phyloP scores from a whole-genome alignment of 2,329 filamentous ascomycete species.

The Byssochlamys sp. region DNA sequence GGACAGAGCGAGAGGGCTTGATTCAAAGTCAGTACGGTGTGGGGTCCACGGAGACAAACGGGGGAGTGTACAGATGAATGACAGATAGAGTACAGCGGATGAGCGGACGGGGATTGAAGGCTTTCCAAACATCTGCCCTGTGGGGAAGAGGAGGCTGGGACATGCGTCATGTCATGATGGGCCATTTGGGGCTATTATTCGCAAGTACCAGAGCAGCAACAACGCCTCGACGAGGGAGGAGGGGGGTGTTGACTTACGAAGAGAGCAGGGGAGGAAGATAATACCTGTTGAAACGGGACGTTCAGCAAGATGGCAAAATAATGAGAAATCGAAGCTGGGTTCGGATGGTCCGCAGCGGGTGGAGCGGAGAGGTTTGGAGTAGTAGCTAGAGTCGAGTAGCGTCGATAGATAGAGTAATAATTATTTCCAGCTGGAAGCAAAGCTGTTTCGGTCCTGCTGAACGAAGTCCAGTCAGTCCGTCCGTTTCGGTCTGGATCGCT shows the following conservation, averaged over 20 bases:
- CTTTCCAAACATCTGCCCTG: slow-evolving; percentile 10
- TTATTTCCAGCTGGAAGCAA: no score
- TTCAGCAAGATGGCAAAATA: not conserved
- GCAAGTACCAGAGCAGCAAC: not conserved
- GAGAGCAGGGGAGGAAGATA: not conserved
- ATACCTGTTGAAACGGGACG: not conserved
- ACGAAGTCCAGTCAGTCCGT: not conserved
- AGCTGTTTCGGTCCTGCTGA: not conserved
- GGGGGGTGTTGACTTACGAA: not conserved
- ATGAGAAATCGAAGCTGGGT: not conserved
- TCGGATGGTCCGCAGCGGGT: not conserved
- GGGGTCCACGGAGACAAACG: not conserved
- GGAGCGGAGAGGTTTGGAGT: not conserved
- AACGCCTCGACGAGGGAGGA: not conserved
- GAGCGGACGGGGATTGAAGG: slow-evolving; percentile 13
- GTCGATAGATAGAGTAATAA: no score
- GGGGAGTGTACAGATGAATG: not conserved
- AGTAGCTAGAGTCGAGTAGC: not conserved
- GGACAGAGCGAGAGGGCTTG: not conserved
- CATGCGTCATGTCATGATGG: slow-evolving; percentile 27
- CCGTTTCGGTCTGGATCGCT: not conserved
- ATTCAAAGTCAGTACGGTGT: not conserved
- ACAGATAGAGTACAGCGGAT: slow-evolving; percentile 7
- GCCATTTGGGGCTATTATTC: slow-evolving; percentile 7
- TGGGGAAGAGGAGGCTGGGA: slow-evolving; percentile 10